A percentile compares a stretch with the other conserved stretches of the same genome.
phyloP scores from a whole-genome alignment of 768 basidiomycete genomes.

The Suillus weaverae region DNA sequence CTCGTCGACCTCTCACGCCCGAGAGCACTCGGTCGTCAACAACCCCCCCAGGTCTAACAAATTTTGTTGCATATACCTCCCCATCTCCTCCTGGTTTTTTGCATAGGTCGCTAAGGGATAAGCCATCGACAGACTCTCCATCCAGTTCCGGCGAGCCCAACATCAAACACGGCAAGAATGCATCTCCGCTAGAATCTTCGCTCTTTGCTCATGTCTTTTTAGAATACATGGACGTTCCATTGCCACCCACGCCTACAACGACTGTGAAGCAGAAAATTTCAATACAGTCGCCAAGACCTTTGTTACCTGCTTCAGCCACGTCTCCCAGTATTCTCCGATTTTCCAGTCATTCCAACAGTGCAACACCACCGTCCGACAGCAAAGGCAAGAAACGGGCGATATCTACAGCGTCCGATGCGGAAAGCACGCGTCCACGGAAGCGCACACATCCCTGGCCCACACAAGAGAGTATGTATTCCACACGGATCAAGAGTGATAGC shows the following conservation, averaged over 20 bases:
- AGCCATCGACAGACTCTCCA: conserved; percentile 17
- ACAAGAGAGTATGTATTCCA: conserved; percentile 37
- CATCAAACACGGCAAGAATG: conserved; percentile 30
- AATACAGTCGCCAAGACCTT: conserved; percentile 32
- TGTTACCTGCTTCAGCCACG: conserved; percentile 29
- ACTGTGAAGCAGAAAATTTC: conserved; percentile 20
- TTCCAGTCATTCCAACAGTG: conserved; percentile 22
- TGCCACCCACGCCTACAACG: conserved; percentile 17
- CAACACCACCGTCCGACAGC: conserved; percentile 28
- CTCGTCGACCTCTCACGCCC: conserved; percentile 24
- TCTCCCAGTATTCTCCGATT: conserved; percentile 36
- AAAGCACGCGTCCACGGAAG: conserved; percentile 34
- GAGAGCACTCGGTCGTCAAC: conserved; percentile 35
- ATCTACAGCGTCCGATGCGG: conserved; percentile 18
- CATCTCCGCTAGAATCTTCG: not conserved
- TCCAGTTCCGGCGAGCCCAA: conserved; percentile 22
- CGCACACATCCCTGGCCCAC: conserved; percentile 50
- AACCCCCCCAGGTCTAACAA: conserved; percentile 34
- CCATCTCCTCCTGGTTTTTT: conserved; percentile 37
- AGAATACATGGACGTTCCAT: not conserved
- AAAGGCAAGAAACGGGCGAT: conserved; percentile 43
- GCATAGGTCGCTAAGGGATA: conserved; percentile 31
- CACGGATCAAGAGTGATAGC: conserved; percentile 45
- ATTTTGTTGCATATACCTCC: conserved; percentile 32
- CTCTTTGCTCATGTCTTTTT: not conserved